phyloP scores from a whole-genome alignment of 441 rosid species.

The Theobroma grandiflorum region DNA sequence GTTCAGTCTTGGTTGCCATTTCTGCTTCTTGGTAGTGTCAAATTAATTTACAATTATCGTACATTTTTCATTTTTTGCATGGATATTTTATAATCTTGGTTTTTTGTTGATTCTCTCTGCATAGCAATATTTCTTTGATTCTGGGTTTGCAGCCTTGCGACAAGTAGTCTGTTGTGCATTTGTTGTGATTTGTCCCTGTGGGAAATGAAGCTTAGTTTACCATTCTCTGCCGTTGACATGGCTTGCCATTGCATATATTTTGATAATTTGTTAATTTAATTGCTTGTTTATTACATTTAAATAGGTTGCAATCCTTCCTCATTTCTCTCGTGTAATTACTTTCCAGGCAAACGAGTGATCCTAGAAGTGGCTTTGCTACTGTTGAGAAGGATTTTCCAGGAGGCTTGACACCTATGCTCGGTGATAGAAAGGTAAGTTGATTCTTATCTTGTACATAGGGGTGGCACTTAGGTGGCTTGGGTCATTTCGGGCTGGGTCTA shows the following conservation, averaged over 20 bases:
- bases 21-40: background rate
- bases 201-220: background rate
- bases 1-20: background rate
- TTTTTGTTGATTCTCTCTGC: background rate
- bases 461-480: too few species aligned
- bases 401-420: conserved; percentile 97
- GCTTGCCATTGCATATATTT: background rate
- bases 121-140: background rate
- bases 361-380: conserved; percentile 84
- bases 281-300: conserved; percentile 11
- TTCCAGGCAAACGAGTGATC: conserved; percentile 91
- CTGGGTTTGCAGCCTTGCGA: background rate
- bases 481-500: too few species aligned
- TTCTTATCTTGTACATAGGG: background rate
- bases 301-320: background rate
- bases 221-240: background rate
- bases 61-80: background rate
- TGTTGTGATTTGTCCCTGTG: background rate
- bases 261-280: background rate
- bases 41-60: background rate
- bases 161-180: background rate
- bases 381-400: conserved; percentile 93
- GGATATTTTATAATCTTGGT: background rate
- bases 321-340: conserved; percentile 19
- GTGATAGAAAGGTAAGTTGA: conserved; percentile 83